Evolutionary conservation across 2,329 filamentous ascomycete genomes (phyloP), one percentile per base, ranked within the genome.

Genomic region (Fusarium globosum): DNA sequence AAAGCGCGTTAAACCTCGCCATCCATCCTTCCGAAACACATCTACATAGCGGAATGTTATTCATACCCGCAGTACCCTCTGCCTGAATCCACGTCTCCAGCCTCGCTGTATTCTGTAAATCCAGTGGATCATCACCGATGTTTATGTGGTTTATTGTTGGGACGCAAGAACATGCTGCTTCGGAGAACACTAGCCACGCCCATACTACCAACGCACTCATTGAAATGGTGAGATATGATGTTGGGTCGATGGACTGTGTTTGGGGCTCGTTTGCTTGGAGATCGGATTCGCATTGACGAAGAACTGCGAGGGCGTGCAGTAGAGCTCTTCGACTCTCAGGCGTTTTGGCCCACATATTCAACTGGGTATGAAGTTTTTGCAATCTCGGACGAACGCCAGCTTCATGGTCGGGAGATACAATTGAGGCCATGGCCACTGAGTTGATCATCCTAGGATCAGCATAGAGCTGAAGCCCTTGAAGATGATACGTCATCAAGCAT

Each of bases 401-500:
- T 18, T 72, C 64, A 10, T 65, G 59, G 7, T 65, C 46, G 2
- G 64, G 28, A 2, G 73, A 36, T 7, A 61, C 56, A 21, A 52
- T 70, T 21, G 70, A 68, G 56, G 77, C 57, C 55, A 61, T 65
- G 12, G 74, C 79, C 1, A 81, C 63, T 6, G 78, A 73, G 16
- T 75, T 79, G 14, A 83, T 76, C 6, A 68, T 77, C 7, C 76
- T 65, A 2, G 82, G 71, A 36, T 85, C 82, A 9, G 82, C 77
- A 36, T 80, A 80, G 0, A 85, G 69, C 41, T 84, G 80, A 20
- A 85, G 71, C 5, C 66, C 78, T 49, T 84, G 78, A 4, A 84
- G 73, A 46, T 83, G 80, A 49, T 83, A 81, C 0, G 84, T 78
- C 73, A 83, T 81, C 8, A 76, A 66, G 2, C 80, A 77, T 28